phyloP scores from a whole-genome alignment of 2,329 filamentous ascomycete genomes.

The Ophiostoma angusticollis region DNA sequence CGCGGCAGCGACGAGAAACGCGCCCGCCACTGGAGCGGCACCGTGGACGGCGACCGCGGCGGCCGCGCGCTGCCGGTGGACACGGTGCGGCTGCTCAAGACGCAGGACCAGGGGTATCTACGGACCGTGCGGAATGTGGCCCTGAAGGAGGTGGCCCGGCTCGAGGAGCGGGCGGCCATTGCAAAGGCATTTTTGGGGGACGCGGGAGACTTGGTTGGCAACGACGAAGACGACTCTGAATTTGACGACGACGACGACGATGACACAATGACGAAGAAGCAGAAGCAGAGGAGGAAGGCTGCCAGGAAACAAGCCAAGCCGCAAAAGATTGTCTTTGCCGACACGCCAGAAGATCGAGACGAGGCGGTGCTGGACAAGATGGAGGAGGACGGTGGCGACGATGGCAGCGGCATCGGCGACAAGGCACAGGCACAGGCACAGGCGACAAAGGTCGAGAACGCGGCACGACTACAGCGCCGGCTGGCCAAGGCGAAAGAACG shows the following conservation, averaged over 20 bases:
- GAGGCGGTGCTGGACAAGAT: slow-evolving; percentile 20
- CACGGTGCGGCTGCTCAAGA: slow-evolving; percentile 51
- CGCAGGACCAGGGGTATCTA: slow-evolving; percentile 54
- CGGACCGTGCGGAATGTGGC: slow-evolving; percentile 49
- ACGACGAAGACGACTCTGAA: slow-evolving; percentile 18
- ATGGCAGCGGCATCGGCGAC: slow-evolving; percentile 20
- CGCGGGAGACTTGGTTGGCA: slow-evolving; percentile 20
- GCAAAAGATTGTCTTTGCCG: slow-evolving; percentile 42
- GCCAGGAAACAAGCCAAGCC: slow-evolving; percentile 7
- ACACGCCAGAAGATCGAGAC: slow-evolving; percentile 26
- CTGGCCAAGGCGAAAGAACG: slow-evolving; percentile 40
- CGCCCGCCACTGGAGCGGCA: slow-evolving; percentile 38
- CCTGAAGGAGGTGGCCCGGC: slow-evolving; percentile 40
- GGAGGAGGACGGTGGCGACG: slow-evolving; percentile 18
- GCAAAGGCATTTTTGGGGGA: slow-evolving; percentile 24
- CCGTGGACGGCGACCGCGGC: slow-evolving; percentile 43
- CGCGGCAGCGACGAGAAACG: slow-evolving; percentile 23
- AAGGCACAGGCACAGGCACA: slow-evolving; percentile 16
- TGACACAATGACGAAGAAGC: slow-evolving; percentile 10
- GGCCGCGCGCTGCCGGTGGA: slow-evolving; percentile 43
- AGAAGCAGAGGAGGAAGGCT: no score
- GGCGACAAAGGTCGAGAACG: slow-evolving; percentile 25
- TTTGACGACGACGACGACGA: slow-evolving; percentile 4
- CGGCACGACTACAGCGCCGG: slow-evolving; percentile 34
- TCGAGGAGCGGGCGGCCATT: slow-evolving; percentile 42